These are phyloP conservation scores for Pestalotiopsis sp. DNA, from an alignment of 2,329 filamentous ascomycete species.

Conservation along the genomic window DNA sequence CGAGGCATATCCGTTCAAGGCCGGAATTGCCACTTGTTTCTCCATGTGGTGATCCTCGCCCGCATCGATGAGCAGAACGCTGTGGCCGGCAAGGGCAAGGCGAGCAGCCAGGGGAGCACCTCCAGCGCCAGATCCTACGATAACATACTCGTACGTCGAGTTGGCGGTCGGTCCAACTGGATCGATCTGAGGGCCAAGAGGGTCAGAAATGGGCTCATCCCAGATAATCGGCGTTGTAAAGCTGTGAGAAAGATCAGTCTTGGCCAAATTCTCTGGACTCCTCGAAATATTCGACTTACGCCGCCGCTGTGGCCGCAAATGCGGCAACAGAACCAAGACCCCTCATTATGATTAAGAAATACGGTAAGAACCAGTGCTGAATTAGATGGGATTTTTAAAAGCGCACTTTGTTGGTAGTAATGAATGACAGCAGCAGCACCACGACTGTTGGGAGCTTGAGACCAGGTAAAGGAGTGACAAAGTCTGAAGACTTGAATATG, in stretches of 20 bases:
- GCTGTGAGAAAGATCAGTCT: not conserved
- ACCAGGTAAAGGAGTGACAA: conserved; percentile 11
- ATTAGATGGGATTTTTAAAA: not conserved
- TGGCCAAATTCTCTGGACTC: not conserved
- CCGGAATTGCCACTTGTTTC: conserved; percentile 53
- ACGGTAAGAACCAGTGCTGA: not conserved
- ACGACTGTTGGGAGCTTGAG: not conserved
- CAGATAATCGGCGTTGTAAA: conserved; percentile 8
- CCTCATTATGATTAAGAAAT: conserved; percentile 12
- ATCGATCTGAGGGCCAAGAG: not conserved
- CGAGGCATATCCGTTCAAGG: conserved; percentile 51
- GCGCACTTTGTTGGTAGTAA: not conserved
- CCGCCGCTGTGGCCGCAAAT: conserved; percentile 10
- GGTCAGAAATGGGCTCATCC: conserved; percentile 7
- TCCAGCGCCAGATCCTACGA: conserved; percentile 63
- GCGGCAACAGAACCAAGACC: conserved; percentile 10
- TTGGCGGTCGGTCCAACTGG: conserved; percentile 7
- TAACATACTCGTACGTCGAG: conserved; percentile 58
- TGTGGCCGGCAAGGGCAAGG: conserved; percentile 61
- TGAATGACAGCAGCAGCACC: conserved; percentile 8
- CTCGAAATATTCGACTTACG: not conserved
- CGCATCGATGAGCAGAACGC: conserved; percentile 27
- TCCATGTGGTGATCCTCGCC: conserved; percentile 51
- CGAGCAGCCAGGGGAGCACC: conserved; percentile 60
- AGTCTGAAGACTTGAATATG: conserved; percentile 12